Conservation (phyloP, 2,329 filamentous ascomycete species). For the Sporothrix pallida region DNA sequence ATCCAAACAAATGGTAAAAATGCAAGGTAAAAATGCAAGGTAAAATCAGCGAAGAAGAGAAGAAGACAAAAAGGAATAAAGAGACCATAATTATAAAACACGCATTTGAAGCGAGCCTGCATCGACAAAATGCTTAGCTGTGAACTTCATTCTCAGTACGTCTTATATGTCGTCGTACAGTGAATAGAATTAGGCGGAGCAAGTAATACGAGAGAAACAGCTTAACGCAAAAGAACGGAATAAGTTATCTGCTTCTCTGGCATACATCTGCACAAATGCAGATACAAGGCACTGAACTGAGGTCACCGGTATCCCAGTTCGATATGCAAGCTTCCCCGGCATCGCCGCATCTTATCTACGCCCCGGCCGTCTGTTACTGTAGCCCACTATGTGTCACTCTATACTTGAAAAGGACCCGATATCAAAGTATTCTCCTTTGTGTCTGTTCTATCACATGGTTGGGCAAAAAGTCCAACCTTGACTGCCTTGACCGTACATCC, state of each 20-base stretch:
- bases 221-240: too few species aligned
- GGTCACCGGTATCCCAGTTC: neutral
- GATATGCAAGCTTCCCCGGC: neutral
- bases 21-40: neutral
- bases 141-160: too few species aligned
- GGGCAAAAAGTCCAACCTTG: neutral
- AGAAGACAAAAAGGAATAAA: neutral
- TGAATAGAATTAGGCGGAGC: too few species aligned
- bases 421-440: neutral
- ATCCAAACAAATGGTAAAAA: neutral
- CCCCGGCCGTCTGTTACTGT: neutral
- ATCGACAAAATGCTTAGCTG: neutral
- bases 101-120: neutral
- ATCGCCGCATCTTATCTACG: neutral
- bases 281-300: neutral
- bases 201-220: too few species aligned
- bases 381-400: neutral
- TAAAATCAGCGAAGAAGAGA: neutral
- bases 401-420: neutral
- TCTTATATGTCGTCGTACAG: too few species aligned
- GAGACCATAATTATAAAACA: too few species aligned
- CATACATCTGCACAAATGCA: neutral
- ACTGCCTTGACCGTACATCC: neutral
- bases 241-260: neutral
- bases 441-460: slow-evolving; percentile 14